Percentiles rank a stretch among this genome's conserved stretches.
Evolutionary conservation across 495 filamentous ascomycete genomes (phyloP).

Genomic region (Talaromyces wortmannii): DNA sequence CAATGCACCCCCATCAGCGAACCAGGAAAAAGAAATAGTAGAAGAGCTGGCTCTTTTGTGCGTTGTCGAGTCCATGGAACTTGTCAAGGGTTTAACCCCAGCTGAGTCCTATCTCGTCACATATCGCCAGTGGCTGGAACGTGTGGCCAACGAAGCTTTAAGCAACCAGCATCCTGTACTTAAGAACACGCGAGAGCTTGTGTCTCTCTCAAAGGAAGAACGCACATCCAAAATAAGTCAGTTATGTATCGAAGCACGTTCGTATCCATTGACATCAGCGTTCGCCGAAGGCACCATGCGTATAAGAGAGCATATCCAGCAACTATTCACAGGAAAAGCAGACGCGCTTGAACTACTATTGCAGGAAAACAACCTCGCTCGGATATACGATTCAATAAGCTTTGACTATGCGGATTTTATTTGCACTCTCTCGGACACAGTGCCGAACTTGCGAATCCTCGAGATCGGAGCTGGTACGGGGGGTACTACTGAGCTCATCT

Average conservation of each 20-base stretch:
- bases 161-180: neutral
- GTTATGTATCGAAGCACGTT: too few species aligned
- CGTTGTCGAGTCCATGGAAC: neutral
- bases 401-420: conserved; percentile 9
- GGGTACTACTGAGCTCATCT: conserved; percentile 25
- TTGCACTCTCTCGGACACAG: conserved; percentile 21
- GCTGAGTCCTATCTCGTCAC: neutral
- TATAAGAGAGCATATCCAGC: neutral
- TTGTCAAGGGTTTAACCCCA: neutral
- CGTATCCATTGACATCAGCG: too few species aligned
- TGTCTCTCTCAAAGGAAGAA: neutral
- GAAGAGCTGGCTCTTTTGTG: neutral
- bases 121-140: neutral
- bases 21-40: neutral
- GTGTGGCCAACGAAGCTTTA: neutral
- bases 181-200: neutral
- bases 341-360: conserved; percentile 20
- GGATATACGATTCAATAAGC: conserved; percentile 15
- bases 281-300: neutral
- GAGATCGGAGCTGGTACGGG: conserved; percentile 40
- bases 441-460: conserved; percentile 31
- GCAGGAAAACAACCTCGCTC: conserved; percentile 13
- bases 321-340: conserved; percentile 7
- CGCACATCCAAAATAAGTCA: too few species aligned
- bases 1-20: too few species aligned